Evolutionary conservation across 176 grass and related monocot genomes (phyloP).

Genomic region (Musa itinerans): DNA sequence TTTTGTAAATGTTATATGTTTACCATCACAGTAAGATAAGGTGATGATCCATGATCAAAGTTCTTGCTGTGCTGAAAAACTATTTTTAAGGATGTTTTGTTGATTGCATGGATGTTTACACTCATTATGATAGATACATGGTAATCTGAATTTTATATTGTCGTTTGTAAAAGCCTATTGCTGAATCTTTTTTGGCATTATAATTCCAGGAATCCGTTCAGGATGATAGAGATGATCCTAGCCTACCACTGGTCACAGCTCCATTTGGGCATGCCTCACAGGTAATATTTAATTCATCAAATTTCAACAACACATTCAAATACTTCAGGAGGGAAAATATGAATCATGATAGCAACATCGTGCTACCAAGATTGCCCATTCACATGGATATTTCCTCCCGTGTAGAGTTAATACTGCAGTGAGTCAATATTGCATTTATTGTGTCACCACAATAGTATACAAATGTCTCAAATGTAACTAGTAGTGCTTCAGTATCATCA

Average conservation of each 20-base stretch:
- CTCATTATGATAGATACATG: too few relatives aligned
- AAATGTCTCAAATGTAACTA: too few relatives aligned
- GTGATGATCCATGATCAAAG: too few relatives aligned
- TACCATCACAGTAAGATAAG: background rate
- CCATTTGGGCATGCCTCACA: slow-evolving; percentile 99
- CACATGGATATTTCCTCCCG: too few relatives aligned
- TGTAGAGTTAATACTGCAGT: too few relatives aligned
- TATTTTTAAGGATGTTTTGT: too few relatives aligned
- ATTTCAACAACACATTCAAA: background rate
- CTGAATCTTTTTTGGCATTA: slow-evolving; percentile 4
- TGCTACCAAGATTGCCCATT: too few relatives aligned
- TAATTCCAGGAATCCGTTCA: slow-evolving; percentile 61
- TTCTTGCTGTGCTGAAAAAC: too few relatives aligned
- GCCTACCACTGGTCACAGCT: slow-evolving; percentile 83
- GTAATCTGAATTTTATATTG: background rate
- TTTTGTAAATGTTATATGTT: background rate
- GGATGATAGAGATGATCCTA: slow-evolving; percentile 91
- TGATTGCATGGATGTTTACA: too few relatives aligned
- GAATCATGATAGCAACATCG: too few relatives aligned
- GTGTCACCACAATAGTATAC: too few relatives aligned
- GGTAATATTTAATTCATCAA: slow-evolving; percentile 30
- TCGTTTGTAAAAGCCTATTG: background rate
- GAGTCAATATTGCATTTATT: too few relatives aligned
- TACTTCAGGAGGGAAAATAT: background rate
- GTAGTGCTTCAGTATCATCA: background rate